Percentiles rank a stretch among this genome's conserved stretches.
These are phyloP conservation scores for Coemansia sp. DNA, from an alignment of 192 early-diverging fungal species.

Conservation along the genomic window DNA sequence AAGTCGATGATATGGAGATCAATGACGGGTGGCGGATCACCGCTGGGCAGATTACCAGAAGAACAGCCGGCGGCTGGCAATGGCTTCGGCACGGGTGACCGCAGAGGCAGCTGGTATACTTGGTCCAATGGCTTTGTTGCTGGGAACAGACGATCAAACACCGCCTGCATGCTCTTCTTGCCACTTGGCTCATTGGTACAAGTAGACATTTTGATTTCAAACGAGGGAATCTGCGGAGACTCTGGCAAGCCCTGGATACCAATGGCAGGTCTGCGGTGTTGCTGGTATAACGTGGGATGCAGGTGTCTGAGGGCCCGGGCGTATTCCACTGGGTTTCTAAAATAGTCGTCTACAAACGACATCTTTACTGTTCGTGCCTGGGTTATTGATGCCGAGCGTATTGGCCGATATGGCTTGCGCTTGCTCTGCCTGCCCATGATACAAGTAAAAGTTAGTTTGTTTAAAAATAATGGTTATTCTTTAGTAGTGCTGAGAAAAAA, in stretches of 20 bases:
- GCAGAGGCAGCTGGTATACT: background rate
- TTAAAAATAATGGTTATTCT: background rate
- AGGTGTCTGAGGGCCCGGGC: background rate
- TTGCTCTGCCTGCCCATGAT: background rate
- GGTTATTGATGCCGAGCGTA: conserved; percentile 2
- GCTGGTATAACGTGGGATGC: background rate
- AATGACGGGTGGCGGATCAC: background rate
- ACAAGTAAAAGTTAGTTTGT: background rate
- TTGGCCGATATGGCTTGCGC: background rate
- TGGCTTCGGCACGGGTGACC: background rate
- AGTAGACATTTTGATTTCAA: background rate
- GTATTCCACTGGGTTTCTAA: background rate
- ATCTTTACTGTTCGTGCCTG: background rate
- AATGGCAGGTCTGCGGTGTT: background rate
- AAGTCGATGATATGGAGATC: background rate
- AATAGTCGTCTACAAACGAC: conserved; percentile 4
- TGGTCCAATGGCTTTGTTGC: background rate
- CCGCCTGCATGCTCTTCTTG: background rate
- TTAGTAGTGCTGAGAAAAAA: background rate
- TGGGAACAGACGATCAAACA: background rate
- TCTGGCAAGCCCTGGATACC: background rate
- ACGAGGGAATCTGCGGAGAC: background rate
- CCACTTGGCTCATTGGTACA: background rate
- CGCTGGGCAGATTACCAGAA: background rate
- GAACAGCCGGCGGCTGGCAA: background rate